Evolutionary conservation across 2,329 filamentous ascomycete species (phyloP).

Genomic region (Diaporthe capsici): DNA sequence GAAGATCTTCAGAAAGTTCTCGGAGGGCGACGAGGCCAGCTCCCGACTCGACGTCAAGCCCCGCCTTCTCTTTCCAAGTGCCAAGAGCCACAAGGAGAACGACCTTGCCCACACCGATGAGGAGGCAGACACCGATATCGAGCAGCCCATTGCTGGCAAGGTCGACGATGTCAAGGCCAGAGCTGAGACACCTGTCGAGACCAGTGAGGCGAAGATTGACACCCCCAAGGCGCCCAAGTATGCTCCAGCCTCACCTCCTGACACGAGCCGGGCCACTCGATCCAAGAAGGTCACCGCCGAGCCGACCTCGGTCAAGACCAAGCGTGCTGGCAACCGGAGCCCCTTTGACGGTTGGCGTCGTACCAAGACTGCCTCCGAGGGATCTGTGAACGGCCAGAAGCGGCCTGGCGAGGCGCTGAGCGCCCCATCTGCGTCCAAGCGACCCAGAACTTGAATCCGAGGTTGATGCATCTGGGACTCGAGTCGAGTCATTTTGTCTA

Average conservation of each 20-base stretch:
- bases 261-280: conserved; percentile 72
- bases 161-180: conserved; percentile 45
- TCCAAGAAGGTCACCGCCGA: conserved; percentile 64
- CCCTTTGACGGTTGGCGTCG: conserved; percentile 79
- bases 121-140: conserved; percentile 72
- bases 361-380: conserved; percentile 67
- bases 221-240: conserved; percentile 71
- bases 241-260: conserved; percentile 73
- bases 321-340: conserved; percentile 56
- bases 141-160: conserved; percentile 59
- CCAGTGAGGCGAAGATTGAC: conserved; percentile 52
- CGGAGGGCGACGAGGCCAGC: conserved; percentile 54
- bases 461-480: conserved; percentile 5
- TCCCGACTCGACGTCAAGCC: conserved; percentile 67
- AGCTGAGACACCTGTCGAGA: conserved; percentile 57
- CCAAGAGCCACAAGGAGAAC: conserved; percentile 59
- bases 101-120: conserved; percentile 60
- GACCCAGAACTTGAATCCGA: conserved; percentile 48
- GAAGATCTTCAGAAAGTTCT: conserved; percentile 81
- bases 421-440: conserved; percentile 55
- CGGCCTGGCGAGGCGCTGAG: conserved; percentile 56
- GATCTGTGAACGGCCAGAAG: conserved; percentile 57
- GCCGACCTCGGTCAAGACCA: conserved; percentile 57
- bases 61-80: conserved; percentile 75
- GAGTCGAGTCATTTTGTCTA: conserved; percentile 17